Conservation (phyloP, 2,329 filamentous ascomycete species). For the Fusarium nurragi region DNA sequence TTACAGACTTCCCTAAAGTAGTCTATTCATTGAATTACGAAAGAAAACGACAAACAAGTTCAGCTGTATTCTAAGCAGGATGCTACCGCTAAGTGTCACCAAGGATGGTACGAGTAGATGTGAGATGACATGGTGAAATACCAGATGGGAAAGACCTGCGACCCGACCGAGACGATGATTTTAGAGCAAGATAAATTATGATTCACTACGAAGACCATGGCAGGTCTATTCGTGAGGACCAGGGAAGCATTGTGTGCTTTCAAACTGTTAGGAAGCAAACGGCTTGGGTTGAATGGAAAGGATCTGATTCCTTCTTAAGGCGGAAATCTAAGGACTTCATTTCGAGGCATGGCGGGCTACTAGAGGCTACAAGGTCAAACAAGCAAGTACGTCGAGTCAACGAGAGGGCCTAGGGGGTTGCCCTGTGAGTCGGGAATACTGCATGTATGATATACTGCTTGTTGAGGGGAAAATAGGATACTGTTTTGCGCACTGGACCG, state of each 20-base stretch:
- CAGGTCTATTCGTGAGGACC: constrained; percentile 5
- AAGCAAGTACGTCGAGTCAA: constrained; percentile 25
- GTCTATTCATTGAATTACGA: constrained; percentile 5
- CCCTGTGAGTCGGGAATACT: constrained; percentile 3
- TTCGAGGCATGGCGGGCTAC: constrained; percentile 18
- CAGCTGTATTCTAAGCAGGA: constrained; percentile 1
- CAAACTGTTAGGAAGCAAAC: constrained; percentile 17
- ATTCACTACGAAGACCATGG: constrained; percentile 18
- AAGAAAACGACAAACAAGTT: constrained; percentile 16
- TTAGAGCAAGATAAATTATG: constrained; percentile 12
- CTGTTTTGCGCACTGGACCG: neutral
- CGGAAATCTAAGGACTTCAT: constrained; percentile 19
- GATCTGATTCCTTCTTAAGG: constrained; percentile 9
- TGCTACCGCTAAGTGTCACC: constrained; percentile 21
- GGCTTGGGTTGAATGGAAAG: constrained; percentile 21
- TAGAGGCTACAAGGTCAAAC: constrained; percentile 40
- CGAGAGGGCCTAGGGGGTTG: constrained; percentile 2
- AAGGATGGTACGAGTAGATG: constrained; percentile 23
- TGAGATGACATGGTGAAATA: constrained; percentile 31
- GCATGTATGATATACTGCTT: constrained; percentile 23
- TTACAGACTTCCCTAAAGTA: neutral
- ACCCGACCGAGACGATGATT: constrained; percentile 8
- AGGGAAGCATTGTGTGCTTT: constrained; percentile 7
- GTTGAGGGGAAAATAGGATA: constrained; percentile 11
- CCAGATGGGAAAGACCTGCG: constrained; percentile 6